Percentiles rank a stretch among this genome's conserved stretches.
Evolutionary conservation across 164 flowering plant genomes (phyloP).

Genomic region (Aristolochia fimbriata): DNA sequence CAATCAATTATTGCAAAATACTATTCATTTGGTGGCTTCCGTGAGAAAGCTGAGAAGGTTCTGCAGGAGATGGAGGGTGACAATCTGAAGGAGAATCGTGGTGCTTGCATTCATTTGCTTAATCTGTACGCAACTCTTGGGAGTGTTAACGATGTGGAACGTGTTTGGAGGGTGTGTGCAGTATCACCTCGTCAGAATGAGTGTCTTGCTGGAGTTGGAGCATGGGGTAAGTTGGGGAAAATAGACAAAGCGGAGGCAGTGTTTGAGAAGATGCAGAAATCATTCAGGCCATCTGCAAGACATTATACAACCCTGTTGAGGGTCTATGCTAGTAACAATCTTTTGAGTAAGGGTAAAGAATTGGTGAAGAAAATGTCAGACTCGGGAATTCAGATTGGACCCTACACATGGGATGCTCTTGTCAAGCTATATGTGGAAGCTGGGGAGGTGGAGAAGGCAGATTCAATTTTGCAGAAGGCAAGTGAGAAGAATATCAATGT

Average conservation of each 20-base stretch:
- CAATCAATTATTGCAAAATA: constrained; percentile 39
- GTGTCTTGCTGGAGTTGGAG: constrained; percentile 56
- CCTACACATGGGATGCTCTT: constrained; percentile 60
- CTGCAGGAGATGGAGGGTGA: constrained; percentile 68
- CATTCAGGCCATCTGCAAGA: constrained; percentile 27
- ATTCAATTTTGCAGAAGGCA: constrained; percentile 59
- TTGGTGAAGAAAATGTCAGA: constrained; percentile 60
- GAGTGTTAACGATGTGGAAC: constrained; percentile 51
- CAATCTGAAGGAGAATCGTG: constrained; percentile 28
- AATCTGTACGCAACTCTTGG: constrained; percentile 68
- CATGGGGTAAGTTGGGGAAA: constrained; percentile 66
- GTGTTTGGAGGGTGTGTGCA: constrained; percentile 63
- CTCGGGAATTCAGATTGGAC: constrained; percentile 42
- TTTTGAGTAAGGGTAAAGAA: constrained; percentile 70
- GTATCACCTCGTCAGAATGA: constrained; percentile 35
- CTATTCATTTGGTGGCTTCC: constrained; percentile 40
- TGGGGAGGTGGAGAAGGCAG: constrained; percentile 90
- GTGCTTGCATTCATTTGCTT: constrained; percentile 35
- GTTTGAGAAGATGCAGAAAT: constrained; percentile 40
- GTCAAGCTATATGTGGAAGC: constrained; percentile 67
- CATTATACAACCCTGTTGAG: constrained; percentile 38
- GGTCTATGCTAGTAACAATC: constrained; percentile 54
- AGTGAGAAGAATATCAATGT: constrained; percentile 13
- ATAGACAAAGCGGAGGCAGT: constrained; percentile 70
- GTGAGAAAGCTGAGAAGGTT: constrained; percentile 59